phyloP scores from a whole-genome alignment of 768 basidiomycete genomes.

The Agrocybe chaxingu region DNA sequence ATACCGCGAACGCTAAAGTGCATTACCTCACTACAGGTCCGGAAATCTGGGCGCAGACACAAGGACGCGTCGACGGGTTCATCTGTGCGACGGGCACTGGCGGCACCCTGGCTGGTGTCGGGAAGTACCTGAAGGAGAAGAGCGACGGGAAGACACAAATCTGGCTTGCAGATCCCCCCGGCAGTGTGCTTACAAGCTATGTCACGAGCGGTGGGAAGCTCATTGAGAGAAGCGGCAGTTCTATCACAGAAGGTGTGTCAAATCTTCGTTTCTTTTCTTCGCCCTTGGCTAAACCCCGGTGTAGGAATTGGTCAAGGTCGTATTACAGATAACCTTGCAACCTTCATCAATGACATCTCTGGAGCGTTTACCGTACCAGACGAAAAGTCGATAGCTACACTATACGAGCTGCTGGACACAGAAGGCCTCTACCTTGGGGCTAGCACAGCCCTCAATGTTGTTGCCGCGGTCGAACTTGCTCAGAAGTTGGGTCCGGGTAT shows the following conservation, averaged over 20 bases:
- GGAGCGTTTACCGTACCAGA: constrained; percentile 89
- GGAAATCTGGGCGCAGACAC: constrained; percentile 92
- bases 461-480: constrained; percentile 88
- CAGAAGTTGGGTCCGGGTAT: constrained; percentile 79
- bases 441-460: constrained; percentile 91
- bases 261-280: not conserved
- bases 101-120: constrained; percentile 89
- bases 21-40: constrained; percentile 93
- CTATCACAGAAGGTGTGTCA: constrained; percentile 81
- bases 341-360: constrained; percentile 71
- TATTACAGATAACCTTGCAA: constrained; percentile 86
- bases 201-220: constrained; percentile 77
- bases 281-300: not conserved
- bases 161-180: constrained; percentile 97
- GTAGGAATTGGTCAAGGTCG: constrained; percentile 96
- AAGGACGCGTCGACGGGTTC: constrained; percentile 83
- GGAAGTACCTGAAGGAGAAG: constrained; percentile 81
- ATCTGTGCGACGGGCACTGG: constrained; percentile 94
- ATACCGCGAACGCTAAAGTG: constrained; percentile 83
- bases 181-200: constrained; percentile 86
- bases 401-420: constrained; percentile 87
- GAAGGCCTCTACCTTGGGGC: constrained; percentile 96
- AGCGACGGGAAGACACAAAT: constrained; percentile 75
- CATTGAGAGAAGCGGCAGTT: constrained; percentile 75
- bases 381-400: constrained; percentile 86